Conservation (phyloP, 2,329 filamentous ascomycete genomes). For the Trichoderma sp. region DNA sequence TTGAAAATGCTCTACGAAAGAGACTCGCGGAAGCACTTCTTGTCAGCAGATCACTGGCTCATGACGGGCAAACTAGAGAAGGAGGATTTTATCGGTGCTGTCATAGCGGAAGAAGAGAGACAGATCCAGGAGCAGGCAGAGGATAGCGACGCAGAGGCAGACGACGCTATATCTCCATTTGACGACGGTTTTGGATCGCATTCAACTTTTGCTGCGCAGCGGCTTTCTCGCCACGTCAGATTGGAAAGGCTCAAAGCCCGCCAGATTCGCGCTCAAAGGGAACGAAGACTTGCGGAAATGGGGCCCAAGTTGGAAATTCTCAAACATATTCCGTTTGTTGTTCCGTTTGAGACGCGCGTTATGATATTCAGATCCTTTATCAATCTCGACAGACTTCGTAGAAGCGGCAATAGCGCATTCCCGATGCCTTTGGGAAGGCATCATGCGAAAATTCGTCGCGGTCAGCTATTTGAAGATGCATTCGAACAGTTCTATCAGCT, state of each 20-base stretch:
- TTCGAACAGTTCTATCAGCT: slow-evolving; percentile 81
- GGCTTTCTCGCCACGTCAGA: slow-evolving; percentile 64
- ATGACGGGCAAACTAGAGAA: slow-evolving; percentile 90
- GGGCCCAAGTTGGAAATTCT: slow-evolving; percentile 87
- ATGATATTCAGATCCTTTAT: slow-evolving; percentile 94
- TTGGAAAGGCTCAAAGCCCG: slow-evolving; percentile 66
- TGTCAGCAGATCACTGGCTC: slow-evolving; percentile 86
- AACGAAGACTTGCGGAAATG: slow-evolving; percentile 75
- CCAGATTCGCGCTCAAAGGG: slow-evolving; percentile 68
- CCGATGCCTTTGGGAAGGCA: slow-evolving; percentile 56
- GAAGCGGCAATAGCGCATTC: slow-evolving; percentile 32
- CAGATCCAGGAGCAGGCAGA: slow-evolving; percentile 60
- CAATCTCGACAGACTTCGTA: slow-evolving; percentile 61
- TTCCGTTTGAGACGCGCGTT: slow-evolving; percentile 89
- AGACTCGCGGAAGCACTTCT: slow-evolving; percentile 84
- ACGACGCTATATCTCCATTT: slow-evolving; percentile 40
- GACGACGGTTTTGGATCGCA: slow-evolving; percentile 35
- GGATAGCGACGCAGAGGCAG: slow-evolving; percentile 36
- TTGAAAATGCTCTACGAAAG: slow-evolving; percentile 89
- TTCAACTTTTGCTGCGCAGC: slow-evolving; percentile 55
- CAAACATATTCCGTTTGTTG: slow-evolving; percentile 95
- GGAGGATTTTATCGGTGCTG: slow-evolving; percentile 81
- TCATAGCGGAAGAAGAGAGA: slow-evolving; percentile 85
- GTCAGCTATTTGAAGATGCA: slow-evolving; percentile 82
- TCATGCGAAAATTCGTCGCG: slow-evolving; percentile 77